phyloP scores from a whole-genome alignment of 108 stramenopile species.

The Epithemia pelagica region DNA sequence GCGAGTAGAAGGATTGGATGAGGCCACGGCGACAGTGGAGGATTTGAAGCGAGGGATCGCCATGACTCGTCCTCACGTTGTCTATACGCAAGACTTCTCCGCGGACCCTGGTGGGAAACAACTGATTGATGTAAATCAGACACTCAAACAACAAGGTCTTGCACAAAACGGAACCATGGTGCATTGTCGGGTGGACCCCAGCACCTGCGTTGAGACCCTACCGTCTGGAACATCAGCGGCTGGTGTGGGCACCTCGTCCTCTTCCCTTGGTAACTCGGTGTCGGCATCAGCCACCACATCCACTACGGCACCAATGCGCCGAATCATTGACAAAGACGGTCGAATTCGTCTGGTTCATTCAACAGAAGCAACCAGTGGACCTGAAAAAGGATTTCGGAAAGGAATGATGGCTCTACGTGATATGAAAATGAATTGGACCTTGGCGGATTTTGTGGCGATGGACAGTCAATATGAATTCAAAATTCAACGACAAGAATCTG shows the following conservation, averaged over 20 bases:
- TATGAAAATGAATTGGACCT: conserved; percentile 98
- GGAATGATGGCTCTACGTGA: conserved; percentile 86
- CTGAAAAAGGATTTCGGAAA: conserved; percentile 75
- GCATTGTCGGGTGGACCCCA: conserved; percentile 73
- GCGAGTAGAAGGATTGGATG: conserved; percentile 51
- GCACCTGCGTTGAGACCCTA: conserved; percentile 42
- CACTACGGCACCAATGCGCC: conserved; percentile 31
- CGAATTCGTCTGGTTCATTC: conserved; percentile 63
- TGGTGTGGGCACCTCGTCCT: conserved; percentile 9
- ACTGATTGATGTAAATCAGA: conserved; percentile 31
- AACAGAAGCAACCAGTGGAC: conserved; percentile 20
- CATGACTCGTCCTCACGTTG: conserved; percentile 60
- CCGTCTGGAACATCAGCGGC: conserved; percentile 7
- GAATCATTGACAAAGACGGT: conserved; percentile 79
- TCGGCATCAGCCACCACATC: conserved; percentile 1
- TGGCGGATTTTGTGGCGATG: conserved; percentile 91
- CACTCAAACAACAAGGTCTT: conserved; percentile 27
- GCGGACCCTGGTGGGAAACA: conserved; percentile 57
- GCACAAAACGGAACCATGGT: conserved; percentile 64
- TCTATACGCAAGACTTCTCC: conserved; percentile 49
- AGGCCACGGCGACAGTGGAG: conserved; percentile 30
- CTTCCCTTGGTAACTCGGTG: background rate
- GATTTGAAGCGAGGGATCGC: conserved; percentile 50
- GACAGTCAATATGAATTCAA: conserved; percentile 91
- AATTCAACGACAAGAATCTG: conserved; percentile 82